A percentile compares a stretch with the other conserved stretches of the same genome.
Evolutionary conservation across 2,329 filamentous ascomycete species (phyloP).

Genomic region (Kalmusia sp.): DNA sequence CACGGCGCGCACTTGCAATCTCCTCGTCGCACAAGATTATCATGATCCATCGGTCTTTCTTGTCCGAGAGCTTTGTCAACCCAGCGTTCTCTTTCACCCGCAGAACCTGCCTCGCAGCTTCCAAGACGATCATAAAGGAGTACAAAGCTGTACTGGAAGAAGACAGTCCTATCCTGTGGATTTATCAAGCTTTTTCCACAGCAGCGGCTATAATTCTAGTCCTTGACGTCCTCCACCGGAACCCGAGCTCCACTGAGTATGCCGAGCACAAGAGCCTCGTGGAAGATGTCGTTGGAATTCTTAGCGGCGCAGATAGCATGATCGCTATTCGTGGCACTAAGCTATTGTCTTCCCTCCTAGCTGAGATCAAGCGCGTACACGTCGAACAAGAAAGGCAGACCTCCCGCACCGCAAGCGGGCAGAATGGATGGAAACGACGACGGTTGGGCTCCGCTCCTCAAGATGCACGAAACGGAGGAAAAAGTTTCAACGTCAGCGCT

Average conservation of each 20-base stretch:
- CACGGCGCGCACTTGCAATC: background rate
- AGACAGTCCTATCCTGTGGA: constrained; percentile 47
- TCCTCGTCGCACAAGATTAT: constrained; percentile 44
- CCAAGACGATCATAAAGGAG: constrained; percentile 48
- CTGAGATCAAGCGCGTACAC: background rate
- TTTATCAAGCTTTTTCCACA: constrained; percentile 48
- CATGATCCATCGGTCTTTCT: constrained; percentile 50
- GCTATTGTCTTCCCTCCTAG: constrained; percentile 34
- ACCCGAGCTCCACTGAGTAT: constrained; percentile 3
- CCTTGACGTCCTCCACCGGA: constrained; percentile 45
- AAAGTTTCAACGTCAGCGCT: background rate
- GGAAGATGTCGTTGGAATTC: constrained; percentile 29
- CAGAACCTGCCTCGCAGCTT: constrained; percentile 47
- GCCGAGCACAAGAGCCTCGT: constrained; percentile 36
- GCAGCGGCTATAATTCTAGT: constrained; percentile 46
- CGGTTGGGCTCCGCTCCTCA: background rate
- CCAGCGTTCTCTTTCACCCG: constrained; percentile 44
- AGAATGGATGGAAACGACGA: background rate
- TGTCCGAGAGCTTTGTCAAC: constrained; percentile 45
- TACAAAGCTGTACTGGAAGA: constrained; percentile 39
- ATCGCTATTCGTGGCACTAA: constrained; percentile 39
- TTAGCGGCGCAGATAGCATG: constrained; percentile 32
- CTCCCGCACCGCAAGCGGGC: background rate
- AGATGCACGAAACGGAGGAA: background rate
- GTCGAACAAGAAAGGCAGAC: background rate